Conservation (phyloP, 225 moss, liverwort and hornwort genomes). For the Thuidium tamariscinum region DNA sequence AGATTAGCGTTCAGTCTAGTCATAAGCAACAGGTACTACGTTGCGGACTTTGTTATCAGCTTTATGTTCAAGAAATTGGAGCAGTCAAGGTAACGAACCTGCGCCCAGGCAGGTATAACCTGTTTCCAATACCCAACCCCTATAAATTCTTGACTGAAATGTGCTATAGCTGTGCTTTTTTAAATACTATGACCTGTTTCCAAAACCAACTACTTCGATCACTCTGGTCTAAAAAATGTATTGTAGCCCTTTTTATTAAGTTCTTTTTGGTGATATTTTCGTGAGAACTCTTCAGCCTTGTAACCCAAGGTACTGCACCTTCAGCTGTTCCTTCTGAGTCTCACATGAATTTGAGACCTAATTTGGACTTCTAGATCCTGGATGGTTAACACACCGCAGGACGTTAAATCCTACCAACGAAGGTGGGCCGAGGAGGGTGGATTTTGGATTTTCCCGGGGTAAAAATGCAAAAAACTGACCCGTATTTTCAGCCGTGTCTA, state of each 20-base stretch:
- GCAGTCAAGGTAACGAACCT: neutral
- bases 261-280: too few species aligned
- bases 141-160: neutral
- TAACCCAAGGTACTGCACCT: neutral
- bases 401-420: too few species aligned
- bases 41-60: neutral
- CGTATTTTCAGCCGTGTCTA: too few species aligned
- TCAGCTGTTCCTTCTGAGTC: neutral
- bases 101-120: neutral
- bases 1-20: neutral
- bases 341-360: neutral
- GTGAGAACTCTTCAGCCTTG: neutral
- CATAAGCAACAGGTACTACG: neutral
- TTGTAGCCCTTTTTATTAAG: neutral
- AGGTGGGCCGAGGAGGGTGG: too few species aligned
- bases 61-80: neutral
- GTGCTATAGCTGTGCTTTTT: neutral
- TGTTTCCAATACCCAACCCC: neutral
- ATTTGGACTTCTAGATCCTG: neutral
- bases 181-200: too few species aligned
- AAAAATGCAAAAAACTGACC: too few species aligned
- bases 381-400: neutral
- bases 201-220: too few species aligned
- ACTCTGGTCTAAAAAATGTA: too few species aligned
- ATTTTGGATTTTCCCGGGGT: too few species aligned